Base-by-base conservation (phyloP, 306 rosid species). In the Cicer judaicum region DNA sequence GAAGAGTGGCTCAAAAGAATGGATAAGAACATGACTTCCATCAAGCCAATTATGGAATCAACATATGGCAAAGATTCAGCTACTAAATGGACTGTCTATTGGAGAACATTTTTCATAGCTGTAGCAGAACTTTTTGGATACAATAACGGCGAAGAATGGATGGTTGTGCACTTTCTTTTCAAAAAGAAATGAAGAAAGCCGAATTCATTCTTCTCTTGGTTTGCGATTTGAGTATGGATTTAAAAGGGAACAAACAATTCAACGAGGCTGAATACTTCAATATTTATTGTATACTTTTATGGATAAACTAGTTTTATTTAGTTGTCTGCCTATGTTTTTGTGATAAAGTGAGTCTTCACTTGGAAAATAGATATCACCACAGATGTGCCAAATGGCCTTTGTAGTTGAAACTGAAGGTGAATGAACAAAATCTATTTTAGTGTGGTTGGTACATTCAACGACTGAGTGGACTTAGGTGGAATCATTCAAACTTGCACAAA, bases 1-100 rank as follows among this genome's bases (percentile, higher is more conserved):
- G 98, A 94, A 81, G 98, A 94, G 80, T 94, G 98, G 97, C 96
- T 88, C 9, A 94, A 90, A 74, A 91, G 97, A 84, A 88, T 94
- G 96, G 95, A 94, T 81, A 8, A 79, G 72, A 87, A 73, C 42
- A 34, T 39, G 76, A 46, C 62, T 52, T 44, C 81, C 48, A 84
- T 92, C 78, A 88, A 85, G 85, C 93, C 96, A 50, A 87, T 90
- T 9, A 94, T 94, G 95, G 91, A 87, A 72, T 82, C 96, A 48
- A 94, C 91, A 38, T 94, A 93, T 16, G 95, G 97, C 53, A 91
- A 86, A 81, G 90, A 88, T 47, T 86, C 90, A 6, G 97, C 97
- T 46, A 87, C 82, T 66, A 94, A 87, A 78, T 94, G 99, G 97
- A 94, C 92, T 9, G 97, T 77, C 38, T 94, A 94, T 54, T 90